Base-by-base conservation (phyloP, 306 rosid genomes). In the Rosa chinensis region DNA sequence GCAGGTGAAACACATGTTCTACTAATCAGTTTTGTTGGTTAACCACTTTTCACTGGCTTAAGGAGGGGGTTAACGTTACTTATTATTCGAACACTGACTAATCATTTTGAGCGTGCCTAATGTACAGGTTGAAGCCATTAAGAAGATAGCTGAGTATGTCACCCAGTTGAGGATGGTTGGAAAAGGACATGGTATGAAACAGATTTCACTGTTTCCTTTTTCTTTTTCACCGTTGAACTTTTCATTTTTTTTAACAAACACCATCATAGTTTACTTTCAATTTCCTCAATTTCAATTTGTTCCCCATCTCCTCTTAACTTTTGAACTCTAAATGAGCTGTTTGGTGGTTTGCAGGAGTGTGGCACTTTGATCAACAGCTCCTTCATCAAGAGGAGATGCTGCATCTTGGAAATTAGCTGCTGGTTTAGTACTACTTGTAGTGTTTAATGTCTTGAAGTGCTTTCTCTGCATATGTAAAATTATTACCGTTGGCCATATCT, bases 351-450 rank as follows among this genome's bases (percentile, higher is more conserved):
- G 35, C 90, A 94, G 97, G 99, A 85, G 95, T 89, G 12, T 95
- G 97, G 97, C 97, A 92, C 89, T 92, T 92, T 66, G 93, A 95
- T 90, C 95, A 92, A 91, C 71, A 50, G 82, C 81, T 92, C 73
- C 95, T 92, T 44, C 87, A 86, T 12, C 91, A 85, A 86, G 73
- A 88, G n/a, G 37, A n/a, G 73, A 50, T 43, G 83, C 84, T 72
- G 87, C 82, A 28, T 76, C 72, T 82, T 66, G 66, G 32, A 49
- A n/a, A 20, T 45, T 47, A 66, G 16, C 14, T 5, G 13, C 72
- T 48, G 52, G 42, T 62, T 0, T 10, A 32, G 37, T 32, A 5
- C 16, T 25, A 25, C 42, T 45, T 6, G 42, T 58, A 21, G 64
- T 58, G 64, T 21, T 58, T 21, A 9, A 66, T 58, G 76, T 73